Base-by-base conservation (phyloP, 2,329 filamentous ascomycete species). In the Seiridium cupressi region DNA sequence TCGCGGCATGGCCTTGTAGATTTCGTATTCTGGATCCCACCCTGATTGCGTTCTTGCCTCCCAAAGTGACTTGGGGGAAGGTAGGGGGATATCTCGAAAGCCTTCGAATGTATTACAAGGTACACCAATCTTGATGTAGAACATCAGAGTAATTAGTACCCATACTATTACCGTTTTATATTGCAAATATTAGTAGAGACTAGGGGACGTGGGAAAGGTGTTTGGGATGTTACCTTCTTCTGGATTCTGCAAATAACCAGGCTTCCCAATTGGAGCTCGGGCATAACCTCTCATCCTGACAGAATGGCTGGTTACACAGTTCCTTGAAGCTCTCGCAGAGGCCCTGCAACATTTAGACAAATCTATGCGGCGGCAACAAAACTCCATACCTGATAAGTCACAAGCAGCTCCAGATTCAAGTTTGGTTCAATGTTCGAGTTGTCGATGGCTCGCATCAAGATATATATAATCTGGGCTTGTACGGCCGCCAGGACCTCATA, bases 401-500 rank as follows among this genome's bases (percentile, higher is more conserved):
- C 36, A 4, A 55, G 51, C 36, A 55, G 32, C 36, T 55, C 51
- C 26, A 5, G n/a, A 4, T 32, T 55, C 36, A 55, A 18, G 5
- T 42, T 18, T 36, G 36, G 34, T 44, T 18, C 31, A 26, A 40
- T 13, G 6, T 35, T n/a, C 11, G 51, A 54, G 26, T 54, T 42
- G 51, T 42, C 51, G 35, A 54, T 54, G 11, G 8, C 35, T 35
- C 35, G 35, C 51, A 54, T 54, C 18, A 54, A 36, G 35, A 54
- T 54, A 26, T 54, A 54, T 35, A 54, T 42, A 42, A 54, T 26
- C 51, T 54, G 51, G n/a, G 35, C 51, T 42, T 54, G 51, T 54
- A 42, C 40, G 3, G 51, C 7, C 35, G 51, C 51, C n/a, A 54
- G 35, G 26, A 54, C 32, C 11, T 54, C 51, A 9, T 54, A 9